A percentile compares a stretch with the other conserved stretches of the same genome.
phyloP scores from a whole-genome alignment of 2,329 filamentous ascomycete species.

The Ambrosiella xylebori region DNA sequence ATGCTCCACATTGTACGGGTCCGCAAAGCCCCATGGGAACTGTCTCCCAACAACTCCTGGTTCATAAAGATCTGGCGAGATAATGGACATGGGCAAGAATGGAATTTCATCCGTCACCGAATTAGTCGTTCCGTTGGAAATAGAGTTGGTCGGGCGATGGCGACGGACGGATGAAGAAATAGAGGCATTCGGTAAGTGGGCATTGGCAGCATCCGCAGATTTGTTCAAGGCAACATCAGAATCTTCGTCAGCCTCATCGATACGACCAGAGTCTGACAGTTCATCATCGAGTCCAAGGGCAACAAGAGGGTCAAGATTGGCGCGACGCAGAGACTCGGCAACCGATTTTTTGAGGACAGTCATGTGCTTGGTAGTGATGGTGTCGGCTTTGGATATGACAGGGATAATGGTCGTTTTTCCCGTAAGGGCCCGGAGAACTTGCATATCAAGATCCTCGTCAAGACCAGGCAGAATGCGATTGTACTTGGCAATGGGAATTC shows the following conservation, averaged over 20 bases:
- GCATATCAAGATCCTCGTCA: slow-evolving; percentile 78
- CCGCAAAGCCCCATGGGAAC: slow-evolving; percentile 94
- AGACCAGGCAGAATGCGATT: slow-evolving; percentile 46
- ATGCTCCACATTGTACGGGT: slow-evolving; percentile 78
- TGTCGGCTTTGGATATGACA: slow-evolving; percentile 91
- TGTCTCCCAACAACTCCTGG: slow-evolving; percentile 62
- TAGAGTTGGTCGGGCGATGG: slow-evolving; percentile 24
- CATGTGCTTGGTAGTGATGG: slow-evolving; percentile 92
- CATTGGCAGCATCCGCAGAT: background rate
- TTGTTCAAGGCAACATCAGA: slow-evolving; percentile 20
- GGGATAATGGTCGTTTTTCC: slow-evolving; percentile 92
- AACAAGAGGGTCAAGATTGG: slow-evolving; percentile 76
- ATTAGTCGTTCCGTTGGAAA: slow-evolving; percentile 16
- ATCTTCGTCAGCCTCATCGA: slow-evolving; percentile 38
- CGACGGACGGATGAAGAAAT: slow-evolving; percentile 23
- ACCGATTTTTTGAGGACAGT: slow-evolving; percentile 76
- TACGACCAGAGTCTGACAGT: slow-evolving; percentile 36
- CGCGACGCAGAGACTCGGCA: slow-evolving; percentile 70
- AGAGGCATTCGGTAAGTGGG: slow-evolving; percentile 21
- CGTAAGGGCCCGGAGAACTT: slow-evolving; percentile 72
- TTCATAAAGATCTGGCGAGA: slow-evolving; percentile 86
- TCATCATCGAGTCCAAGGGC: slow-evolving; percentile 67
- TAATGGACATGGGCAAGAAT: slow-evolving; percentile 75
- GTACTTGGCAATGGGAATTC: slow-evolving; percentile 5
- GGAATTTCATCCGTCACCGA: slow-evolving; percentile 38